phyloP scores from a whole-genome alignment of 768 basidiomycete genomes.

The Boletus sp. region DNA sequence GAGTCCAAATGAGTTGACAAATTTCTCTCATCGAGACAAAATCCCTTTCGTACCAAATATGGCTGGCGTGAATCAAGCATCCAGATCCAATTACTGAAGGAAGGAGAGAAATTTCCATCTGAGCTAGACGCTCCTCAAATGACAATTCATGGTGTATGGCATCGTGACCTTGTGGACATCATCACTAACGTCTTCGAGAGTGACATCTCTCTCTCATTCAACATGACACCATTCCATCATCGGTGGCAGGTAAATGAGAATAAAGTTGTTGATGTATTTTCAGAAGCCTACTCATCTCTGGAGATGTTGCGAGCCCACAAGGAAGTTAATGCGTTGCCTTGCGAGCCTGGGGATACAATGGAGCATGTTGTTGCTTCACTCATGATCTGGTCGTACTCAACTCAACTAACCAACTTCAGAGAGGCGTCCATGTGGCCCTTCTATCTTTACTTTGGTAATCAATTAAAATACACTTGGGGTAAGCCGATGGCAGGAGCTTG shows the following conservation, averaged over 20 bases:
- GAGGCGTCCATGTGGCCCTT: too few species aligned
- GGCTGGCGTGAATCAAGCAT: constrained; percentile 1
- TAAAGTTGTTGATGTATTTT: neutral
- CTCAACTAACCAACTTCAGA: too few species aligned
- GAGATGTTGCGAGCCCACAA: neutral
- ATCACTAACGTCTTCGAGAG: neutral
- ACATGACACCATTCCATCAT: constrained; percentile 25
- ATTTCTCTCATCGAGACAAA: neutral
- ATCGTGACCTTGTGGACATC: neutral
- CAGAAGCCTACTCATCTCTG: neutral
- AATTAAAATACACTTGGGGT: too few species aligned
- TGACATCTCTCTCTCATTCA: neutral
- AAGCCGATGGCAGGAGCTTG: too few species aligned
- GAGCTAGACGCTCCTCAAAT: too few species aligned
- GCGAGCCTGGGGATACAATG: too few species aligned
- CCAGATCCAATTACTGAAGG: neutral
- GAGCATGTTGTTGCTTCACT: too few species aligned
- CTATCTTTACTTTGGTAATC: too few species aligned
- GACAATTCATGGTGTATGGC: neutral
- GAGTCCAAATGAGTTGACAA: too few species aligned
- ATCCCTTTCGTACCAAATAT: neutral
- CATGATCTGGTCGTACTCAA: too few species aligned
- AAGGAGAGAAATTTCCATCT: neutral
- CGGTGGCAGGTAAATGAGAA: constrained; percentile 13
- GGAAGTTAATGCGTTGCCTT: too few species aligned